Base-by-base conservation (phyloP, 306 rosid genomes). In the Cajanus cajan region DNA sequence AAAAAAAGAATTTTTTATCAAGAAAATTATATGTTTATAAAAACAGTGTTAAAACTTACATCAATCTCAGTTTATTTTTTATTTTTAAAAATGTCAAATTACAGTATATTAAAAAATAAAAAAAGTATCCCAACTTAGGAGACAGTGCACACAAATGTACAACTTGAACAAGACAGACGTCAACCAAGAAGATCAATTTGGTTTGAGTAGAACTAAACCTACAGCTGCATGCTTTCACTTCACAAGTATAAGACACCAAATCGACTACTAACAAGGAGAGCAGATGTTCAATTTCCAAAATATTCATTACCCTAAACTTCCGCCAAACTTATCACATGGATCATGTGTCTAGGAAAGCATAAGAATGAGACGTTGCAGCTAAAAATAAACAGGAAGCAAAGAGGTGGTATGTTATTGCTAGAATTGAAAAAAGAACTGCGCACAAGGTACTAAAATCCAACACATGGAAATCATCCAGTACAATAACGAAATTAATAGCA, bases 401-500 rank as follows among this genome's bases (percentile, higher is more conserved):
- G 67, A 11, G 45, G 36, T 34, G 34, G 50, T 51, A 71, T 33
- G 48, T 6, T 19, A 34, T 48, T 50, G 63, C 62, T 9, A 50
- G 18, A 50, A 71, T 4, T 12, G 34, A 31, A 43, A 19, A 59
- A 16, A 25, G 15, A 44, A 15, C 15, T 6, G 63, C 5, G 22
- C 25, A 21, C 74, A 37, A 22, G 51, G 47, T 43, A 47, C 43
- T 25, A 59, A 63, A 76, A 82, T 36, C 24, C 15, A 76, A 61
- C 70, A 68, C 41, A 68, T 34, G 51, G 24, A 74, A 68, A 55
- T 44, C 48, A 50, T 63, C 40, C 8, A 52, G 31, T 41, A 34
- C 57, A 66, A 76, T 75, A 59, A 24, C 12, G 3, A 76, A 54
- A 21, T 52, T 19, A 69, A 47, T 57, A 24, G 79, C 73, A 73